A percentile compares a stretch with the other conserved stretches of the same genome.
phyloP scores from a whole-genome alignment of 2,329 filamentous ascomycete species.

The Verticillium isaacii region DNA sequence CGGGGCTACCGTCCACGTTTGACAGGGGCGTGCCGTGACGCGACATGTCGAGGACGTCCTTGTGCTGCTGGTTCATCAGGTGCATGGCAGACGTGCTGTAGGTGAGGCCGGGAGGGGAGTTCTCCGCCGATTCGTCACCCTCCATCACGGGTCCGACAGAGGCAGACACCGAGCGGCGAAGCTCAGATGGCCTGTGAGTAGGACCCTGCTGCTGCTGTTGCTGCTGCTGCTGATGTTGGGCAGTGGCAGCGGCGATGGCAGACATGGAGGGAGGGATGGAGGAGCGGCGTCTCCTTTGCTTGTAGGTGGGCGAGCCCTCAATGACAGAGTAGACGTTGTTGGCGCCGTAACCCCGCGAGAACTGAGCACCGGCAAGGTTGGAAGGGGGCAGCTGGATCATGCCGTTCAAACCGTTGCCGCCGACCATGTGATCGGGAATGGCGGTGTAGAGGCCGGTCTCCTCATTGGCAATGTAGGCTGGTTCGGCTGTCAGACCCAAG shows the following conservation, averaged over 20 bases:
- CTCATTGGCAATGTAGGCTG: conserved; percentile 96
- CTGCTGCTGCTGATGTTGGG: conserved; percentile 34
- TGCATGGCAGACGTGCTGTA: conserved; percentile 67
- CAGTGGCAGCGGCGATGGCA: conserved; percentile 62
- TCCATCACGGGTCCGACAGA: conserved; percentile 81
- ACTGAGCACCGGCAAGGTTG: conserved; percentile 76
- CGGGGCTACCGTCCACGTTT: conserved; percentile 76
- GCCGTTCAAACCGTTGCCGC: conserved; percentile 73
- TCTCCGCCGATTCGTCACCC: conserved; percentile 70
- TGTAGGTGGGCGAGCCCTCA: conserved; percentile 97
- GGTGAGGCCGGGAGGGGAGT: conserved; percentile 72
- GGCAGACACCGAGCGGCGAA: conserved; percentile 83
- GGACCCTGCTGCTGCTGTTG: conserved; percentile 27
- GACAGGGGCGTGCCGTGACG: conserved; percentile 87
- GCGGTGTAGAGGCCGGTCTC: conserved; percentile 94
- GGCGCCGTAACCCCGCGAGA: conserved; percentile 64
- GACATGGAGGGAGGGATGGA: conserved; percentile 80
- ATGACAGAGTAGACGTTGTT: conserved; percentile 93
- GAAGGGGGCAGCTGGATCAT: conserved; percentile 89
- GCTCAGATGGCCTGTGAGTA: conserved; percentile 78
- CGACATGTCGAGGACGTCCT: conserved; percentile 78
- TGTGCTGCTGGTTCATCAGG: conserved; percentile 62
- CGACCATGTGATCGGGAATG: conserved; percentile 80
- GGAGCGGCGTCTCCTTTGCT: conserved; percentile 89
- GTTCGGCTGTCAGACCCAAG: conserved; percentile 75